These are phyloP conservation scores for Oemleria cerasiformis DNA, from an alignment of 306 rosid species.

Conservation along the genomic window DNA sequence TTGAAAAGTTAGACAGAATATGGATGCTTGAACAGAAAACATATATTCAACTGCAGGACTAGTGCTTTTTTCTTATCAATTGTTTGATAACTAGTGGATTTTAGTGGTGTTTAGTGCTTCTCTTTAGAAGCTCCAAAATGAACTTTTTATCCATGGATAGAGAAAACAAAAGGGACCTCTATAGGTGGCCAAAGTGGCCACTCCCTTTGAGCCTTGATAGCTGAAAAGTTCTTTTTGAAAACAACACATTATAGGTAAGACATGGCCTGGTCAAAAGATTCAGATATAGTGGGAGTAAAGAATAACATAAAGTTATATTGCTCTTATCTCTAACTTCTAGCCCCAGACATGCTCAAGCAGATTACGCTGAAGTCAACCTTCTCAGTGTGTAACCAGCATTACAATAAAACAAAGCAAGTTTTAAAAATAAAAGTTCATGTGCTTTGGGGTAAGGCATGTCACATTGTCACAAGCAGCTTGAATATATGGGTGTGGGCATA, in stretches of 20 bases:
- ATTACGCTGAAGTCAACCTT: neutral
- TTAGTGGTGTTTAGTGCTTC: conserved; percentile 19
- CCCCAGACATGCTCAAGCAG: neutral
- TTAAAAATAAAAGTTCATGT: neutral
- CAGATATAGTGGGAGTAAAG: conserved; percentile 1
- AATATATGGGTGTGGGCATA: conserved; percentile 5
- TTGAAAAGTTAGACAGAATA: conserved; percentile 9
- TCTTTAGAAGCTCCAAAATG: conserved; percentile 15
- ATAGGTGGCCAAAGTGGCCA: conserved; percentile 25
- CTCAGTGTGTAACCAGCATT: neutral
- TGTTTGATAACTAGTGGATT: conserved; percentile 18
- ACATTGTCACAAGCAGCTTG: neutral
- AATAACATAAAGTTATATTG: conserved; percentile 21
- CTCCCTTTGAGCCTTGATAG: conserved; percentile 9
- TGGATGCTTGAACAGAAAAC: neutral
- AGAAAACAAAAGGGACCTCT: conserved; percentile 24
- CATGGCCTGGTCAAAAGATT: conserved; percentile 22
- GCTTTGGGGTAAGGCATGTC: neutral
- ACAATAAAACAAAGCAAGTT: neutral
- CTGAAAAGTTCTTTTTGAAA: conserved; percentile 13
- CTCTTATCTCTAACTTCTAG: conserved; percentile 8
- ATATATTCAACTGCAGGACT: conserved; percentile 27
- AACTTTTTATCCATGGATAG: conserved; percentile 12
- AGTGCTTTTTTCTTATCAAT: conserved; percentile 28
- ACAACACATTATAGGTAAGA: neutral